Percentiles rank a stretch among this genome's conserved stretches.
Conservation (phyloP, 1,284 basidiomycete species). For the Butyriboletus appendiculatus region DNA sequence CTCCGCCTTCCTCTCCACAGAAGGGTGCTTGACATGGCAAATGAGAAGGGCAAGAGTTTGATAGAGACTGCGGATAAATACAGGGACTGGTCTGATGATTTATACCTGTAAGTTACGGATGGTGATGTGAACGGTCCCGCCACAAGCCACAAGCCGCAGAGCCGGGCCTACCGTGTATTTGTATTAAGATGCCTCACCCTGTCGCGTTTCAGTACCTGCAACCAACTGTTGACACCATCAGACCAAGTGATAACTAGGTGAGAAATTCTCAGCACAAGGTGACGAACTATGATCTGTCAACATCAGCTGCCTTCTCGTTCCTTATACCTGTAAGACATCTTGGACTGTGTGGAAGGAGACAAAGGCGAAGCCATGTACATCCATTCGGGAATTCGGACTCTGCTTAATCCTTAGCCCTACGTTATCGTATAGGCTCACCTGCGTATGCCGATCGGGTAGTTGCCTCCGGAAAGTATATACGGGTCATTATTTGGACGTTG, state of each 20-base stretch:
- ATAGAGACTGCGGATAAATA: conserved; percentile 24
- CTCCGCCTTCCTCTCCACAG: conserved; percentile 29
- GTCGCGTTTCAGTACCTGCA: too few relatives aligned
- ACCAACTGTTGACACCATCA: background rate
- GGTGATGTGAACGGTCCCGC: too few relatives aligned
- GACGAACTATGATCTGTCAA: background rate
- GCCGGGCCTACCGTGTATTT: too few relatives aligned
- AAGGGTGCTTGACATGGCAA: conserved; percentile 5
- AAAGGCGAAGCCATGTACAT: too few relatives aligned
- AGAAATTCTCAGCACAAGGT: background rate
- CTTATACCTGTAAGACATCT: background rate
- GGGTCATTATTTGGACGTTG: too few relatives aligned
- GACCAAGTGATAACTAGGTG: background rate
- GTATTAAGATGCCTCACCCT: too few relatives aligned
- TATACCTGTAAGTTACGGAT: conserved; percentile 13
- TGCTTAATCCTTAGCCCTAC: too few relatives aligned
- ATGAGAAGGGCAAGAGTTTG: conserved; percentile 18
- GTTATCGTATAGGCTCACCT: background rate
- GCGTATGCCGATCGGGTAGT: background rate
- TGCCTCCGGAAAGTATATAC: background rate
- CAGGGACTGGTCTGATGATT: conserved; percentile 34
- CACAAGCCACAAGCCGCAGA: too few relatives aligned
- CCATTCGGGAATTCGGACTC: too few relatives aligned
- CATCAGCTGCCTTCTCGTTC: background rate
- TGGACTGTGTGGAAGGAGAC: too few relatives aligned